phyloP scores from a whole-genome alignment of 2,329 filamentous ascomycete genomes.

The Colletotrichum lindemuthianum region DNA sequence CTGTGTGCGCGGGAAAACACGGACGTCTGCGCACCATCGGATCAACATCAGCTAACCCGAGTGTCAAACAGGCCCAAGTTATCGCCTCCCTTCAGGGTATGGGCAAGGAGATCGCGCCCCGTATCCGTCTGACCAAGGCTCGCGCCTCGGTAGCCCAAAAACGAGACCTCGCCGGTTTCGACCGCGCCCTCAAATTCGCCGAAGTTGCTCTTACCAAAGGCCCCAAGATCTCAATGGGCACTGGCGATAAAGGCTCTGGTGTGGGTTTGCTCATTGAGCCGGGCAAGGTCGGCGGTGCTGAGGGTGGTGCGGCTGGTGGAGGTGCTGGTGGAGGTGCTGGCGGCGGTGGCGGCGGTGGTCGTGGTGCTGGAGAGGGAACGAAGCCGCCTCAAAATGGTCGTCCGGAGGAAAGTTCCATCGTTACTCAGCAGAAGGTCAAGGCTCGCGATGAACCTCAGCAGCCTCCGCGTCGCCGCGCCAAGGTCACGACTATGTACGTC shows the following conservation, averaged over 20 bases:
- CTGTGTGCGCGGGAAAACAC: slow-evolving; percentile 47
- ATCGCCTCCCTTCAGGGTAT: slow-evolving; percentile 57
- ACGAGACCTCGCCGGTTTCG: slow-evolving; percentile 52
- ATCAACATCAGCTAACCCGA: slow-evolving; percentile 18
- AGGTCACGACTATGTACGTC: slow-evolving; percentile 59
- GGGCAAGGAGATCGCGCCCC: slow-evolving; percentile 60
- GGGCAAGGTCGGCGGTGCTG: slow-evolving; percentile 6
- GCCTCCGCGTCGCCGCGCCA: slow-evolving; percentile 50
- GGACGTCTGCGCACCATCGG: slow-evolving; percentile 7
- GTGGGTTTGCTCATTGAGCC: background rate
- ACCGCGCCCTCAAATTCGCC: slow-evolving; percentile 52
- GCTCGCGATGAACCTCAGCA: slow-evolving; percentile 32
- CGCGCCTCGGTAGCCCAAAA: slow-evolving; percentile 41
- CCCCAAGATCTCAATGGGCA: slow-evolving; percentile 52
- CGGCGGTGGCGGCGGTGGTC: background rate
- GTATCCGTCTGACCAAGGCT: slow-evolving; percentile 40
- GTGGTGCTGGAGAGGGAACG: slow-evolving; percentile 1
- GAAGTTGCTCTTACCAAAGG: slow-evolving; percentile 51
- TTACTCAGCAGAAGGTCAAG: slow-evolving; percentile 32
- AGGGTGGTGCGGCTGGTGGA: slow-evolving; percentile 36
- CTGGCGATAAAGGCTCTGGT: slow-evolving; percentile 34
- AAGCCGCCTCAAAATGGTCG: background rate
- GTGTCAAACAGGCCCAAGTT: slow-evolving; percentile 47
- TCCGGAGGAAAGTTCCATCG: slow-evolving; percentile 7
- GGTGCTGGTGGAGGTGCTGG: slow-evolving; percentile 35